Conservation (phyloP, 2,329 filamentous ascomycete species). For the Neopestalotiopsis clavispora region DNA sequence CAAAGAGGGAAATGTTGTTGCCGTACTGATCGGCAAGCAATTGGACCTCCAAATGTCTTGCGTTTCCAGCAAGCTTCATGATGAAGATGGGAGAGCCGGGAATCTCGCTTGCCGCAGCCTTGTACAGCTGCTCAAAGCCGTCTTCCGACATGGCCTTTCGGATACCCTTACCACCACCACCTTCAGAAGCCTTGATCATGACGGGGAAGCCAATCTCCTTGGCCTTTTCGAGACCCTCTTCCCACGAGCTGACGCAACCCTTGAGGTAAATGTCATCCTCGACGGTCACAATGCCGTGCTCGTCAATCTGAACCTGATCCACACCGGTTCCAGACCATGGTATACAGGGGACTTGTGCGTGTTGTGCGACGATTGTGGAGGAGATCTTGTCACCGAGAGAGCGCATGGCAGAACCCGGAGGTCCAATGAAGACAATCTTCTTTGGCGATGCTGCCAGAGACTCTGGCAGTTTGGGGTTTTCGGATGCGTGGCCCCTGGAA, state of each 20-base stretch:
- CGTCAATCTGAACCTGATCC: conserved; percentile 77
- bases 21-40: conserved; percentile 98
- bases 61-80: conserved; percentile 98
- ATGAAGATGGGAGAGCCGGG: conserved; percentile 99
- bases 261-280: conserved; percentile 83
- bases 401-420: conserved; percentile 97
- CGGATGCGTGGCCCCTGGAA: conserved; percentile 89
- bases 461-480: conserved; percentile 97
- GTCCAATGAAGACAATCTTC: conserved; percentile 99
- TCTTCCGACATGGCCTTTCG: conserved; percentile 89
- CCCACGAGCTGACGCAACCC: conserved; percentile 87
- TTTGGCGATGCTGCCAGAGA: conserved; percentile 94
- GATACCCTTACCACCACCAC: conserved; percentile 98
- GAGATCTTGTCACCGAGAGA: conserved; percentile 99
- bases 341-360: conserved; percentile 94
- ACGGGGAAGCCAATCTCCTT: conserved; percentile 95
- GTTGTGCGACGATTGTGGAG: conserved; percentile 97
- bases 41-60: conserved; percentile 96
- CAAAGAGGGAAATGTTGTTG: conserved; percentile 99
- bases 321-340: conserved; percentile 99
- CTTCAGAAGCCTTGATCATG: conserved; percentile 99
- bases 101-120: conserved; percentile 95
- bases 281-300: conserved; percentile 89
- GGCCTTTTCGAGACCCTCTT: conserved; percentile 88
- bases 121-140: conserved; percentile 86